Percentiles rank a stretch among this genome's conserved stretches.
Conservation (phyloP, 1,284 basidiomycete species). For the Ceratobasidium sp. region DNA sequence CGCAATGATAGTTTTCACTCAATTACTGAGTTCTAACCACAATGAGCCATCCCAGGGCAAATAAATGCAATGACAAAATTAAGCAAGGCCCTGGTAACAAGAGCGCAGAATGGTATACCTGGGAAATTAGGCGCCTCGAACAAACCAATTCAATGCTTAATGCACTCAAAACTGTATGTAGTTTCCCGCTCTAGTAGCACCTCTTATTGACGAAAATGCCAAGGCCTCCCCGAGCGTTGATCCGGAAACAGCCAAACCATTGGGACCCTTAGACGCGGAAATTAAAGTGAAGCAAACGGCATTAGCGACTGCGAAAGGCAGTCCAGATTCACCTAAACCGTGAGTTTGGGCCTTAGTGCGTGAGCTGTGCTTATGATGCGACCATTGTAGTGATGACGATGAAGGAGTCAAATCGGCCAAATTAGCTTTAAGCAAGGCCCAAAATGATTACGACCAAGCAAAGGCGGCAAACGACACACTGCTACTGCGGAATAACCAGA, state of each 20-base stretch:
- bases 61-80: conserved; percentile 15
- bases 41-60: not conserved
- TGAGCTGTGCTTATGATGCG: too few relatives aligned
- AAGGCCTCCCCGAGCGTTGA: not conserved
- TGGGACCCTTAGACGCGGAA: too few relatives aligned
- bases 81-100: not conserved
- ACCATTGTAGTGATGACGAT: too few relatives aligned
- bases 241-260: too few relatives aligned
- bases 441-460: not conserved
- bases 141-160: not conserved
- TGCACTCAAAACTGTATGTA: not conserved
- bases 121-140: conserved; percentile 6
- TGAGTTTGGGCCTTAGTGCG: too few relatives aligned
- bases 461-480: not conserved
- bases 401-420: too few relatives aligned
- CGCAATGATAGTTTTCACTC: too few relatives aligned
- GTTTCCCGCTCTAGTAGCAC: not conserved
- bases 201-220: not conserved
- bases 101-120: conserved; percentile 15
- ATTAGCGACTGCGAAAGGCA: too few relatives aligned
- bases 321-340: too few relatives aligned
- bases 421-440: not conserved
- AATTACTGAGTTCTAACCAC: not conserved
- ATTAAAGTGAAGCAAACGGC: too few relatives aligned
- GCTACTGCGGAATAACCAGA: too few relatives aligned